Conservation (phyloP, 495 filamentous ascomycete species). For the Penicillium simplicissimum region DNA sequence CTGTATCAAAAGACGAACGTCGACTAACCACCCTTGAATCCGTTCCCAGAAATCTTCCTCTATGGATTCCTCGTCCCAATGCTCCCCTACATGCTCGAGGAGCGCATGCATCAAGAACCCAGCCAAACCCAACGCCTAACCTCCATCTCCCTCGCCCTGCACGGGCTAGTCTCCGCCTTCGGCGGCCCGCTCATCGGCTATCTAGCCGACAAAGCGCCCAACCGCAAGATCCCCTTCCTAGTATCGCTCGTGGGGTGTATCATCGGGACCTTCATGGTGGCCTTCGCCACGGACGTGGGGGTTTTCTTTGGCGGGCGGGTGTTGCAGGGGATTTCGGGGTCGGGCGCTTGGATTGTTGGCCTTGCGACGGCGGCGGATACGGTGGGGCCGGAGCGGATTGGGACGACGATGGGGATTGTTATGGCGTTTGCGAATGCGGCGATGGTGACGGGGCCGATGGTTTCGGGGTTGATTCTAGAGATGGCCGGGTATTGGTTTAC, state of each 20-base stretch:
- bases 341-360: slow-evolving; percentile 30
- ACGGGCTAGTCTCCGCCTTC: slow-evolving; percentile 21
- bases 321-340: slow-evolving; percentile 24
- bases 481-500: slow-evolving; percentile 28
- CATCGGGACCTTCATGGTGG: slow-evolving; percentile 8
- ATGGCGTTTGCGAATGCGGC: slow-evolving; percentile 24
- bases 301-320: slow-evolving; percentile 22
- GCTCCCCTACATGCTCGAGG: slow-evolving; percentile 26
- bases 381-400: slow-evolving; percentile 20
- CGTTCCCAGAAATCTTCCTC: slow-evolving; percentile 26
- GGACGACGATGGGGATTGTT: slow-evolving; percentile 24
- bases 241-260: slow-evolving; percentile 6
- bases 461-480: slow-evolving; percentile 25
- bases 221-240: slow-evolving; percentile 12
- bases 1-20: not conserved
- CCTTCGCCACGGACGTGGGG: not conserved
- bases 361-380: slow-evolving; percentile 27
- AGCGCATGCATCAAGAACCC: slow-evolving; percentile 18
- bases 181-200: slow-evolving; percentile 21
- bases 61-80: slow-evolving; percentile 33
- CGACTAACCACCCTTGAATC: not conserved
- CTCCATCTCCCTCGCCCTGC: slow-evolving; percentile 14
- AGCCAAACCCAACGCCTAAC: slow-evolving; percentile 20
- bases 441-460: slow-evolving; percentile 25
- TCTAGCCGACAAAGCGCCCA: slow-evolving; percentile 22